Conservation (phyloP, 441 rosid species). For the Erodium moschatum region DNA sequence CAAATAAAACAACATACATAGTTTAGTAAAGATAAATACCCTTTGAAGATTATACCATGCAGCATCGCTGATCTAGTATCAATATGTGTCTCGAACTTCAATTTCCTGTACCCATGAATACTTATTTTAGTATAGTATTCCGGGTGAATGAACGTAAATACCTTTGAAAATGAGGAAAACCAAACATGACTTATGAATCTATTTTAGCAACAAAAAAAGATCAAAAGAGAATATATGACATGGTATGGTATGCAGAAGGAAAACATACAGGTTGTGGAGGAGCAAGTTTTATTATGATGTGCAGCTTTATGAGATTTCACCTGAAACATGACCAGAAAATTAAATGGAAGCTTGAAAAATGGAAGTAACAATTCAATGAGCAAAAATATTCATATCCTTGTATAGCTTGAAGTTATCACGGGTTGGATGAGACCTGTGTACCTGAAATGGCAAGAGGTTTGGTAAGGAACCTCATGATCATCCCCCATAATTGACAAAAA, state of each 20-base stretch:
- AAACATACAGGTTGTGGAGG: slow-evolving; percentile 73
- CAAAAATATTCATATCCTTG: slow-evolving; percentile 44
- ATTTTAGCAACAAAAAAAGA: no score
- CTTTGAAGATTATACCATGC: slow-evolving; percentile 46
- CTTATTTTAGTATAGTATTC: slow-evolving; percentile 40
- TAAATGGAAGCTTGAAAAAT: slow-evolving; percentile 9
- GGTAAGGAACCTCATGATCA: neutral
- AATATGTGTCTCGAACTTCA: slow-evolving; percentile 55
- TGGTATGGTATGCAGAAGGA: no score
- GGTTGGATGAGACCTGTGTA: slow-evolving; percentile 98
- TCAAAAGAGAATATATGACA: no score
- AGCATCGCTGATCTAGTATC: slow-evolving; percentile 79
- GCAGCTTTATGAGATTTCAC: slow-evolving; percentile 83
- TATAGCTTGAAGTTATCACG: slow-evolving; percentile 78
- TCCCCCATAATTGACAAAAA: neutral
- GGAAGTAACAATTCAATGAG: slow-evolving; percentile 10
- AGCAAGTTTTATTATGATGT: slow-evolving; percentile 76
- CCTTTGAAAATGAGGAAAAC: slow-evolving; percentile 36
- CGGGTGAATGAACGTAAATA: slow-evolving; percentile 88
- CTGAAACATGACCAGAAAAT: slow-evolving; percentile 36
- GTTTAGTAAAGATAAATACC: neutral
- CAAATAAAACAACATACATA: neutral
- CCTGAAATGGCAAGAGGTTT: slow-evolving; percentile 31
- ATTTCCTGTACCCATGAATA: slow-evolving; percentile 72
- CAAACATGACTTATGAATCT: slow-evolving; percentile 7